phyloP scores from a whole-genome alignment of 306 rosid species.

The Quercus aquifolioides region DNA sequence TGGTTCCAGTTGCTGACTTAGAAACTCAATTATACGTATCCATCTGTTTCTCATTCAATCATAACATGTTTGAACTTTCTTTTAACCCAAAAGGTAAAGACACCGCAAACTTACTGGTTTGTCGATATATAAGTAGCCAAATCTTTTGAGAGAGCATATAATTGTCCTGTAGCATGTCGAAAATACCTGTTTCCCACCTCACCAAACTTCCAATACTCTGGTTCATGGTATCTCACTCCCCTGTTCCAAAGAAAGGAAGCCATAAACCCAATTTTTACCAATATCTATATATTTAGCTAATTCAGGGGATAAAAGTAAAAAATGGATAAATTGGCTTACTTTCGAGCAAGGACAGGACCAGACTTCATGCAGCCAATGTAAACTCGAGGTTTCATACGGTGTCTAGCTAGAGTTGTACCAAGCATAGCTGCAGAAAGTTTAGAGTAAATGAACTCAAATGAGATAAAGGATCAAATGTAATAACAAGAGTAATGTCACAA shows the following conservation, averaged over 20 bases:
- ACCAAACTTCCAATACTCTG: constrained; percentile 93
- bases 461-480: constrained; percentile 7
- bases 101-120: constrained; percentile 57
- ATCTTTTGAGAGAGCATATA: constrained; percentile 82
- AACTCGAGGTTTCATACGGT: constrained; percentile 60
- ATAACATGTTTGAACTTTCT: neutral
- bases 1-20: neutral
- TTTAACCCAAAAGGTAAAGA: constrained; percentile 3
- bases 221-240: constrained; percentile 91
- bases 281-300: neutral
- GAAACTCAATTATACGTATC: neutral
- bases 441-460: constrained; percentile 9
- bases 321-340: constrained; percentile 44
- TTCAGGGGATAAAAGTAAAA: neutral
- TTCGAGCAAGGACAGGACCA: constrained; percentile 83
- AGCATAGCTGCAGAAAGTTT: constrained; percentile 55
- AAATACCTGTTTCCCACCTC: constrained; percentile 83
- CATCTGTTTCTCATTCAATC: neutral
- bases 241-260: constrained; percentile 35
- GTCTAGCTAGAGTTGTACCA: constrained; percentile 52
- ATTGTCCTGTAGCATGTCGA: constrained; percentile 91
- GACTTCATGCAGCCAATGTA: constrained; percentile 97
- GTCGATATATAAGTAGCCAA: constrained; percentile 71
- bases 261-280: constrained; percentile 13
- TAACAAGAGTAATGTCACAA: neutral